Evolutionary conservation across 371 early-diverging fungal species (phyloP).

Genomic region (Mucor piriformis): DNA sequence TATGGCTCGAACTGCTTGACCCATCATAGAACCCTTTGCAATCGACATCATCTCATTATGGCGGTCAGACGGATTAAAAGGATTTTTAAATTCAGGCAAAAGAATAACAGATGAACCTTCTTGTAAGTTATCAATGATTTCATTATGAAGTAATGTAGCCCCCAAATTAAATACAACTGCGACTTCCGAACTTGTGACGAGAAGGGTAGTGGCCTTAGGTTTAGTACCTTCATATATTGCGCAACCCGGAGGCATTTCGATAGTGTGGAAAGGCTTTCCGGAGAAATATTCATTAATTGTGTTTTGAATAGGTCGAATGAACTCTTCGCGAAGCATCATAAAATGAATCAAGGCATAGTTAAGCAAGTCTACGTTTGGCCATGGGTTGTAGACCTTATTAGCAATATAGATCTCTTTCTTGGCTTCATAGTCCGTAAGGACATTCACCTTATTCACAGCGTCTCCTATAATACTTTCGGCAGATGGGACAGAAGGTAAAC

Average conservation of each 20-base stretch:
- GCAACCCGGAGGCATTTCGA: background rate
- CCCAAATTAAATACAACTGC: slow-evolving; percentile 17
- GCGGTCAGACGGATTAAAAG: background rate
- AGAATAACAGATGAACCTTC: slow-evolving; percentile 16
- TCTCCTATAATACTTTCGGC: slow-evolving; percentile 8
- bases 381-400: slow-evolving; percentile 12
- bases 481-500: slow-evolving; percentile 10
- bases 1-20: slow-evolving; percentile 10
- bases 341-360: slow-evolving; percentile 34
- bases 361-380: slow-evolving; percentile 19
- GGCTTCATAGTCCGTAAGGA: background rate
- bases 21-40: slow-evolving; percentile 16
- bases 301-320: slow-evolving; percentile 25
- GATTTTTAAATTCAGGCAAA: slow-evolving; percentile 4
- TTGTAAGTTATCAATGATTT: slow-evolving; percentile 7
- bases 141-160: background rate
- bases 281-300: slow-evolving; percentile 8
- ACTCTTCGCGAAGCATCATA: slow-evolving; percentile 32
- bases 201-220: background rate
- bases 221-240: background rate
- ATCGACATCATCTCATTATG: background rate
- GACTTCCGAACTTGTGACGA: slow-evolving; percentile 1
- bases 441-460: background rate
- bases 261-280: background rate
- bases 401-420: background rate